These are phyloP conservation scores for Amaranthus cruentus DNA, from an alignment of 148 eudicot genomes.

Conservation along the genomic window DNA sequence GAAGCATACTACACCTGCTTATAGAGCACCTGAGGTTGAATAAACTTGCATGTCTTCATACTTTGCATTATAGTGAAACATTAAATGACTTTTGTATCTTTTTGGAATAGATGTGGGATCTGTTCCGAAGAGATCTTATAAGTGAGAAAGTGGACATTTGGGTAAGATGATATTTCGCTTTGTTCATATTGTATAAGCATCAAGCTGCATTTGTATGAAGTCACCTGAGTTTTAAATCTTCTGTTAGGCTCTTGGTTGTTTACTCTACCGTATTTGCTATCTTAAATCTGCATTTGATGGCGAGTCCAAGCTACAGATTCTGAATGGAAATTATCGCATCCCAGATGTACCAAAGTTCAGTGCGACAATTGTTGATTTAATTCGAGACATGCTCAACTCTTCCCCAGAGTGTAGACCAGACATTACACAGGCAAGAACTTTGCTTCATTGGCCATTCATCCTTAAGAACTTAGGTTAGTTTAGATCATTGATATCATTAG, in stretches of 20 bases:
- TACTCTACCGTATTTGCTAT: slow-evolving; percentile 90
- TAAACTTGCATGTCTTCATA: slow-evolving; percentile 24
- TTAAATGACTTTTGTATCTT: slow-evolving; percentile 24
- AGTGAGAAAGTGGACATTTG: slow-evolving; percentile 97
- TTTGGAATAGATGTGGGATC: slow-evolving; percentile 91
- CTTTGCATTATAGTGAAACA: not conserved
- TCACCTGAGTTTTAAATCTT: slow-evolving; percentile 6
- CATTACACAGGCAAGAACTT: slow-evolving; percentile 97
- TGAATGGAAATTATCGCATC: slow-evolving; percentile 93
- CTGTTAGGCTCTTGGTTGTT: slow-evolving; percentile 90
- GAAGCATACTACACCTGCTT: slow-evolving; percentile 98
- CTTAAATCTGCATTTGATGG: slow-evolving; percentile 98
- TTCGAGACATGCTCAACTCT: slow-evolving; percentile 85
- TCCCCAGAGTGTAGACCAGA: slow-evolving; percentile 96
- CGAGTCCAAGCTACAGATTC: slow-evolving; percentile 93
- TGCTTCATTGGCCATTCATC: slow-evolving; percentile 84
- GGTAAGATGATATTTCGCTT: slow-evolving; percentile 50
- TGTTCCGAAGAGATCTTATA: slow-evolving; percentile 74
- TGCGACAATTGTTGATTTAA: slow-evolving; percentile 57
- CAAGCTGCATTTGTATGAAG: not conserved
- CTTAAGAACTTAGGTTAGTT: slow-evolving; percentile 75
- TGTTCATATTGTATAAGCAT: not conserved
- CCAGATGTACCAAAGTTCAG: slow-evolving; percentile 92
- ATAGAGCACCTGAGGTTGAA: slow-evolving; percentile 95
- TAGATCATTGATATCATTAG: slow-evolving; percentile 38